A percentile compares a stretch with the other conserved stretches of the same genome.
Evolutionary conservation across 1,139 yeast species (phyloP).

Genomic region (Suhomyces choctaworum): DNA sequence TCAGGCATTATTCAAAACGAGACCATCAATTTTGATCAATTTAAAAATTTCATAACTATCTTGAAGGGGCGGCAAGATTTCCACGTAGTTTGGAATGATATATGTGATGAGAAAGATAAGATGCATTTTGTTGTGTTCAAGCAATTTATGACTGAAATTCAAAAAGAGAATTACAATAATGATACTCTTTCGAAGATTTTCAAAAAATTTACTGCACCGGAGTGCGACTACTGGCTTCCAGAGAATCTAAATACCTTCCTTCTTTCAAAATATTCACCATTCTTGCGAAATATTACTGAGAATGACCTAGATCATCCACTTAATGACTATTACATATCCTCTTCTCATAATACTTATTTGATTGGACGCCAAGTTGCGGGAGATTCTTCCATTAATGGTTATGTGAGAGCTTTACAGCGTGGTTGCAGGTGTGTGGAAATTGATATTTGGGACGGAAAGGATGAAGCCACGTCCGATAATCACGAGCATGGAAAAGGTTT

Average conservation of each 20-base stretch:
- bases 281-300: constrained; percentile 30
- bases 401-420: constrained; percentile 81
- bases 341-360: constrained; percentile 93
- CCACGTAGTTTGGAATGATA: constrained; percentile 25
- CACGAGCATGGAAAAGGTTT: neutral
- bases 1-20: neutral
- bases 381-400: constrained; percentile 87
- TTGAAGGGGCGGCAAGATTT: constrained; percentile 40
- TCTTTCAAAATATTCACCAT: constrained; percentile 46
- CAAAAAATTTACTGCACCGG: constrained; percentile 40
- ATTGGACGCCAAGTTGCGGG: constrained; percentile 91
- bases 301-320: constrained; percentile 60
- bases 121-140: constrained; percentile 47
- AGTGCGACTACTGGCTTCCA: constrained; percentile 35
- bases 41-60: constrained; percentile 65
- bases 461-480: constrained; percentile 9
- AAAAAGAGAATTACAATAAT: constrained; percentile 44
- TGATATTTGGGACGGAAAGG: constrained; percentile 89
- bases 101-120: constrained; percentile 33
- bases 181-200: constrained; percentile 40
- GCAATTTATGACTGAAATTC: constrained; percentile 50
- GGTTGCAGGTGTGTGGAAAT: constrained; percentile 94
- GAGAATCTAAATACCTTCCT: constrained; percentile 56
- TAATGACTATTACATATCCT: constrained; percentile 83
- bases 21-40: constrained; percentile 62